phyloP scores from a whole-genome alignment of 208 protist species.

The Acanthamoeba healyi region DNA sequence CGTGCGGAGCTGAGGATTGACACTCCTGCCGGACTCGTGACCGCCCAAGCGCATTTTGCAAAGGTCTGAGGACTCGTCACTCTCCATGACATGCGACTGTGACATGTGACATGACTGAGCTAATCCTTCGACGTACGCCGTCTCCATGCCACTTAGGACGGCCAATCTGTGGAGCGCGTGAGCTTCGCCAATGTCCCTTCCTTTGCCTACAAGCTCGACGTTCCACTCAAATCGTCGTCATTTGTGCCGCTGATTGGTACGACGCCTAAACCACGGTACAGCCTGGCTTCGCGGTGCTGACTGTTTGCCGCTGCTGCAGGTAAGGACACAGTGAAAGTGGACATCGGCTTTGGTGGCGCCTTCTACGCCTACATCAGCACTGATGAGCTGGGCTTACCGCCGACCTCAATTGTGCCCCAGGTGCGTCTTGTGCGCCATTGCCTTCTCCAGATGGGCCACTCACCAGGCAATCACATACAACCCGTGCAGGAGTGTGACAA shows the following conservation, averaged over 20 bases:
- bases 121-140: no score
- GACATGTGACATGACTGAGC: no score
- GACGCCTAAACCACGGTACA: not conserved
- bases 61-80: no score
- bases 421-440: not conserved
- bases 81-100: no score
- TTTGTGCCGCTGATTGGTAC: not conserved
- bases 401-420: not conserved
- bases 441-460: no score
- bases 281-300: no score
- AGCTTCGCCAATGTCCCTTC: slow-evolving; percentile 32
- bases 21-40: slow-evolving; percentile 2
- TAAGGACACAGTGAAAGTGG: not conserved
- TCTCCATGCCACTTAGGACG: no score
- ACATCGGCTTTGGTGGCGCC: slow-evolving; percentile 16
- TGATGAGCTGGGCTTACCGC: slow-evolving; percentile 10
- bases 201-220: slow-evolving; percentile 19
- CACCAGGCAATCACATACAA: no score
- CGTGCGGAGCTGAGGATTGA: slow-evolving; percentile 2
- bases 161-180: not conserved
- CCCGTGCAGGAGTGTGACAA: not conserved
- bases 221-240: not conserved
- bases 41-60: not conserved
- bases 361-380: slow-evolving; percentile 7
- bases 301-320: no score